Conservation (phyloP, 2,329 filamentous ascomycete genomes). For the Epichloe bromicola region DNA sequence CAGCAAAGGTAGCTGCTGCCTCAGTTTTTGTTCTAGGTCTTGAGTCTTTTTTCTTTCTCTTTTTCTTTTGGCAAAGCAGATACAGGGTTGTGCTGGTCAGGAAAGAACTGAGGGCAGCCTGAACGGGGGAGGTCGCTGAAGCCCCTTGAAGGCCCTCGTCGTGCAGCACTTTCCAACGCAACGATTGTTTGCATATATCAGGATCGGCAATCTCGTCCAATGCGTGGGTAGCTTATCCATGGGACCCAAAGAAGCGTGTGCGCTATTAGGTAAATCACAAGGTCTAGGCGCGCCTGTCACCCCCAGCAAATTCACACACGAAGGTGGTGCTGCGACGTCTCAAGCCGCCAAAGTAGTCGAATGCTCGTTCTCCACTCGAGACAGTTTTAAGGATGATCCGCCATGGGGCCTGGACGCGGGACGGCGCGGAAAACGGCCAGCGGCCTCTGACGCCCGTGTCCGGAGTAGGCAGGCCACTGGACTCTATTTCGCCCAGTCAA, state of each 20-base stretch:
- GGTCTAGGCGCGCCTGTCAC: background rate
- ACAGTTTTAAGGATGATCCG: too few species aligned
- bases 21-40: too few species aligned
- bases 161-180: background rate
- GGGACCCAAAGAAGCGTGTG: background rate
- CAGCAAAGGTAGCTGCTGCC: background rate
- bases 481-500: background rate
- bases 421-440: conserved; percentile 2
- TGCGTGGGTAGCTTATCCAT: background rate
- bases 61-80: too few species aligned
- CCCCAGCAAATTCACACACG: too few species aligned
- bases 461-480: too few species aligned
- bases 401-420: background rate
- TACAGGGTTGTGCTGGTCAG: too few species aligned
- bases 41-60: too few species aligned
- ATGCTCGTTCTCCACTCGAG: background rate
- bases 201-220: background rate
- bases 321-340: too few species aligned
- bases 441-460: background rate
- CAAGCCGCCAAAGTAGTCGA: background rate
- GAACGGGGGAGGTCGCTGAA: too few species aligned
- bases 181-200: background rate
- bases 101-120: too few species aligned
- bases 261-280: background rate
- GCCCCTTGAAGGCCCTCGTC: background rate